Evolutionary conservation across 1,139 yeast species (phyloP), one percentile per base, ranked within the genome.

Genomic region (Scheffersomyces quercinus): DNA sequence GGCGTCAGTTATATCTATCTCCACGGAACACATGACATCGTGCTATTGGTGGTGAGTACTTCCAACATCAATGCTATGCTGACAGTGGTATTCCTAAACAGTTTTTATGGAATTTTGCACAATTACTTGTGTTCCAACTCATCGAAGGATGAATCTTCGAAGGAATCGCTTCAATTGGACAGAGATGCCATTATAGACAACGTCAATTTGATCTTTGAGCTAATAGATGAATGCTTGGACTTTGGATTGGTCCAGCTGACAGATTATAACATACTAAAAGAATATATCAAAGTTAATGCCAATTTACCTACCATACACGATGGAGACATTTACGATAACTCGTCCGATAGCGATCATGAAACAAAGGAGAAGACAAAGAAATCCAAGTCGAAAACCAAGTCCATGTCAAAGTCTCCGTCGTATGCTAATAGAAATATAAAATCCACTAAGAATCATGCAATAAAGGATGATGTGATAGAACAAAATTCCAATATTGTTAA

Each of bases 141-240:
- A 36, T 28, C 26, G 15, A 33, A 31, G 12, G 28, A 35, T 28
- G 24, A 36, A 33, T 28, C 24, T 31, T 12, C 32, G 29, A 15
- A 32, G 31, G 29, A 34, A 32, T 20, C 28, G 29, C 37, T 9
- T 29, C 38, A 20, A 33, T 65, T 28, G 62, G 28, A 29, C 41
- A 60, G 60, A 37, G 78, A 74, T 37, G 47, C 59, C 4, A 60
- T 74, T 3, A 50, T 64, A n/a, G 79, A 74, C 46, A 74, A 73
- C 48, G 59, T 66, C 39, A 66, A 65, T 40, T 57, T 74, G 36
- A 62, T 74, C 9, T 69, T 67, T 43, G 79, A 74, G 49, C 55
- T 74, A 4, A 51, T 74, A 20, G 79, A 74, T 44, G 79, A 74
- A 48, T 73, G 78, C 51, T 63, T 74, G 62, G 79, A 74, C 48